Evolutionary conservation across 2,329 filamentous ascomycete genomes (phyloP).

Genomic region (Pyricularia pennisetigena): DNA sequence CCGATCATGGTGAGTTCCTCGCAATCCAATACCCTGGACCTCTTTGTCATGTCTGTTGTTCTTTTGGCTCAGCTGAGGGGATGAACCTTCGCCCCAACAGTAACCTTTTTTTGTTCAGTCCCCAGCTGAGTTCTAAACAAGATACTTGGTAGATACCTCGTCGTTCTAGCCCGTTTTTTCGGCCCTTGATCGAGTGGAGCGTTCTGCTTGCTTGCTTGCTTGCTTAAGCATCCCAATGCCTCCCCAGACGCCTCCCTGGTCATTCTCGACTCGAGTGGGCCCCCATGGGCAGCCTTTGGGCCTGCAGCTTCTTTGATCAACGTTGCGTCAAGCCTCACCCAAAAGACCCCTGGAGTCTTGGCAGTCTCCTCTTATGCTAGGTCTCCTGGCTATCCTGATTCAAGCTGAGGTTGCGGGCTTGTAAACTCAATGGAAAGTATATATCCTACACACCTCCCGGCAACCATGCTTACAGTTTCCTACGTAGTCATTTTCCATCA

Average conservation of each 20-base stretch:
- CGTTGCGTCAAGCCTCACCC: background rate
- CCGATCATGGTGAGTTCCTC: background rate
- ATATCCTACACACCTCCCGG: background rate
- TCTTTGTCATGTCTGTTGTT: background rate
- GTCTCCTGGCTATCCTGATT: conserved; percentile 3
- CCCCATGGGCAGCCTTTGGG: background rate
- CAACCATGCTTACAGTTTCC: background rate
- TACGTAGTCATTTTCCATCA: conserved; percentile 1
- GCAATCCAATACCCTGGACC: background rate
- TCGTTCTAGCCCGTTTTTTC: background rate
- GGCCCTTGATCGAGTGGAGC: background rate
- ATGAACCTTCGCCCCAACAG: background rate
- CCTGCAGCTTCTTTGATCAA: background rate
- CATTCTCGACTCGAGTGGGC: background rate
- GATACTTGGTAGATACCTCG: background rate
- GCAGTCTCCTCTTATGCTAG: conserved; percentile 4
- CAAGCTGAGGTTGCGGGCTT: background rate
- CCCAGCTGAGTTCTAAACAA: background rate
- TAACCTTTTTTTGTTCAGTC: background rate
- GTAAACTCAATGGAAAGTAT: background rate
- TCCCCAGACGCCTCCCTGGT: background rate
- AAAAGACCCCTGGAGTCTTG: conserved; percentile 3
- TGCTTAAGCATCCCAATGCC: background rate
- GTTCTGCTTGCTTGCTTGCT: background rate
- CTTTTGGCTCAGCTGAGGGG: background rate